Percentiles rank a stretch among this genome's conserved stretches.
Evolutionary conservation across 192 early-diverging fungal species (phyloP).

Genomic region (Glomus cerebriforme): DNA sequence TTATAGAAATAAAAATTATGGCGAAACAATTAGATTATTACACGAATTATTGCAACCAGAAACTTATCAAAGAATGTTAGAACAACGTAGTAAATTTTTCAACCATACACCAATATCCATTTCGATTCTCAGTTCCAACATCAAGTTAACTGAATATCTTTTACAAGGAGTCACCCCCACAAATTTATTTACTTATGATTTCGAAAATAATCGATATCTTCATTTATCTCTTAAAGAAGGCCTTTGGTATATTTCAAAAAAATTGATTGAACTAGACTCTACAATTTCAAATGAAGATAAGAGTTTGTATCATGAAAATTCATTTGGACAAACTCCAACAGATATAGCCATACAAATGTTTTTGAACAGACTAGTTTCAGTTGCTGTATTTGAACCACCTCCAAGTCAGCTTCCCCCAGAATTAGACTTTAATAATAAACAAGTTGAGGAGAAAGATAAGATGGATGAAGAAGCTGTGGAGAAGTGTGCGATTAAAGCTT

Average conservation of each 20-base stretch:
- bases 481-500: too few species aligned
- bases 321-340: conserved; percentile 1
- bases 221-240: conserved; percentile 13
- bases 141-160: not conserved
- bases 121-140: not conserved
- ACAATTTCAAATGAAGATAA: not conserved
- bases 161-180: not conserved
- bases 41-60: not conserved
- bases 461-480: too few species aligned
- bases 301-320: not conserved
- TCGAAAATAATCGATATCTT: conserved; percentile 1
- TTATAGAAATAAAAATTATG: not conserved
- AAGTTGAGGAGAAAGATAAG: too few species aligned
- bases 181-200: conserved; percentile 17
- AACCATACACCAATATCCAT: conserved; percentile 1
- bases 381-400: too few species aligned
- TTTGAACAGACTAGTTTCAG: not conserved
- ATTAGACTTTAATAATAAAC: too few species aligned
- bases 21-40: not conserved
- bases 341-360: conserved; percentile 4
- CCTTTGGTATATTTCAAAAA: not conserved
- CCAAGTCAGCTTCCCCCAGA: too few species aligned
- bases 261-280: not conserved
- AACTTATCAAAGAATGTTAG: not conserved
- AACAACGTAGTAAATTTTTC: not conserved